Evolutionary conservation across 2,329 filamentous ascomycete species (phyloP).

Genomic region (Cladobotryum protrusum): DNA sequence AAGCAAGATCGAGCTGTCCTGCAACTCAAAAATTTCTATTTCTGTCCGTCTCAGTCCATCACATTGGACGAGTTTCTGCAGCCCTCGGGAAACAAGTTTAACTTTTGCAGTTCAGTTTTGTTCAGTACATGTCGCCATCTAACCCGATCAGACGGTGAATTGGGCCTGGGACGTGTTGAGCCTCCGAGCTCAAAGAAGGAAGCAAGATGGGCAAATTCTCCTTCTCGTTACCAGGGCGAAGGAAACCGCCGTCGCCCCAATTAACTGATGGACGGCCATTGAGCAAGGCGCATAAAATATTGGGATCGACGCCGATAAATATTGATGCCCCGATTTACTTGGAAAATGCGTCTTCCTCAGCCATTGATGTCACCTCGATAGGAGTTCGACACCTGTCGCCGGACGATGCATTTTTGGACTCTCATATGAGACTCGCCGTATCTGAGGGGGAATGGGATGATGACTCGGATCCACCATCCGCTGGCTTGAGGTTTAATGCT

Average conservation of each 20-base stretch:
- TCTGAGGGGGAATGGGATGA: slow-evolving; percentile 33
- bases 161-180: slow-evolving; percentile 7
- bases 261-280: slow-evolving; percentile 30
- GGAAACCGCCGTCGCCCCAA: slow-evolving; percentile 31
- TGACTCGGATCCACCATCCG: slow-evolving; percentile 42
- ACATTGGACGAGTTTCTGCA: neutral
- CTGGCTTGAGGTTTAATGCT: slow-evolving; percentile 17
- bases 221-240: slow-evolving; percentile 43
- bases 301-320: slow-evolving; percentile 41
- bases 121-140: slow-evolving; percentile 1
- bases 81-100: neutral
- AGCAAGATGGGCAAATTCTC: slow-evolving; percentile 39
- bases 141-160: slow-evolving; percentile 2
- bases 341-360: slow-evolving; percentile 38
- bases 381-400: slow-evolving; percentile 11
- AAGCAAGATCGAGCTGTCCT: neutral
- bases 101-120: neutral
- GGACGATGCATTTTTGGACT: slow-evolving; percentile 9
- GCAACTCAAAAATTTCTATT: neutral
- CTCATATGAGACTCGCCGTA: slow-evolving; percentile 17
- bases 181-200: slow-evolving; percentile 4
- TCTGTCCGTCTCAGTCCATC: neutral
- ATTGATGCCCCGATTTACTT: slow-evolving; percentile 35
- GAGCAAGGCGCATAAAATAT: slow-evolving; percentile 46
- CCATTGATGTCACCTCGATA: slow-evolving; percentile 38